These are phyloP conservation scores for Manihot esculenta DNA, from an alignment of 441 rosid genomes.

Conservation along the genomic window DNA sequence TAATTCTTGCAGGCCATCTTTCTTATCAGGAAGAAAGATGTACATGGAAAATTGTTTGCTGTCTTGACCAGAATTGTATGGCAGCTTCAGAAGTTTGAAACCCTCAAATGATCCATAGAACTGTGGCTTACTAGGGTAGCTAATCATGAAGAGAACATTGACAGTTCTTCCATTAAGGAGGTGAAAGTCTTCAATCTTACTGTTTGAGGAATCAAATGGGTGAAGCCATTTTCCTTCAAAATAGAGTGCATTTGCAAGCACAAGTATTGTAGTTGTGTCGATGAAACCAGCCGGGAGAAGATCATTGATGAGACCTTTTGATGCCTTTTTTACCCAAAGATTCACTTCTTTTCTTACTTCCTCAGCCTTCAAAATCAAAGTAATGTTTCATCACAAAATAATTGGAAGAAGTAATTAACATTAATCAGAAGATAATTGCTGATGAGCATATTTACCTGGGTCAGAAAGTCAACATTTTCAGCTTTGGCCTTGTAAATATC, in stretches of 20 bases:
- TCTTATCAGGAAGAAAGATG: conserved; percentile 10
- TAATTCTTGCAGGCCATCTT: background rate
- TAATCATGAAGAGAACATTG: conserved; percentile 20
- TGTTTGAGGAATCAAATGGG: background rate
- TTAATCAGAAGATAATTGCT: too few species aligned
- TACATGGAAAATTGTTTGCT: conserved; percentile 5
- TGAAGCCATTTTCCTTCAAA: conserved; percentile 25
- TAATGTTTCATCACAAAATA: too few species aligned
- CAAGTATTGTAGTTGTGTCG: background rate
- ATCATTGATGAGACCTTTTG: conserved; percentile 21
- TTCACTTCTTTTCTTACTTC: conserved; percentile 16
- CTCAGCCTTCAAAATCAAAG: conserved; percentile 5
- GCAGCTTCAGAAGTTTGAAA: background rate
- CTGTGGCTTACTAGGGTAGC: too few species aligned
- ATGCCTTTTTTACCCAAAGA: conserved; percentile 22
- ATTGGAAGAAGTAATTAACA: too few species aligned
- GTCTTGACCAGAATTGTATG: background rate
- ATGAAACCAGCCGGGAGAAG: conserved; percentile 11
- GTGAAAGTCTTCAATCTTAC: conserved; percentile 3
- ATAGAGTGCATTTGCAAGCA: conserved; percentile 28
- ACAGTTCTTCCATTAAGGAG: conserved; percentile 21
- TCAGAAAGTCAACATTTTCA: background rate
- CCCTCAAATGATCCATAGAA: conserved; percentile 2
- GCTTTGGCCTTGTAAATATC: conserved; percentile 5
- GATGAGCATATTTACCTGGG: too few species aligned